Base-by-base conservation (phyloP, 805 yeast genomes). In the Candida berthetii region DNA sequence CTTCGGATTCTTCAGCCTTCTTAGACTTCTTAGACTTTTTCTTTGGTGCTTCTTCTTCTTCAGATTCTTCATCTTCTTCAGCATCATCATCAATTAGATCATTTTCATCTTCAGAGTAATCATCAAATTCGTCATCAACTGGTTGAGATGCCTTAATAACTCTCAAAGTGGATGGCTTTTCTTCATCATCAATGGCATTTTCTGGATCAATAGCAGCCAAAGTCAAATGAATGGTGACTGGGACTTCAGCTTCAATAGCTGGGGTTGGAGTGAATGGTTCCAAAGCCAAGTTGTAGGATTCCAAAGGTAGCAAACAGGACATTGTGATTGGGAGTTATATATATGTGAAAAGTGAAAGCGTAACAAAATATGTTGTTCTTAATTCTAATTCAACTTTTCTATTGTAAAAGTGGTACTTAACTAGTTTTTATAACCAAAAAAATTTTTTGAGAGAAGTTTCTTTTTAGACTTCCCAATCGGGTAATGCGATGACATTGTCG, bases 141-240 rank as follows among this genome's bases (percentile, higher is more conserved):
- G 73, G 62, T 60, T 80, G 81, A 17, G 55, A 47, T 9, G 54
- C 46, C 77, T 87, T 89, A 62, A 91, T 76, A 59, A 91, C 76
- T 71, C 95, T 84, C 60, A 93, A 75, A 55, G 96, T 88, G 27
- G 96, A 81, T 51, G 98, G 97, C 54, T 76, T 82, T 50, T 74
- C 80, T 55, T 79, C 78, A 49, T 82, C 89, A 55, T 88, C 96
- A 53, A 77, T 80, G 25, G 95, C 74, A 37, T 65, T 58, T 58
- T 81, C 85, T 48, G 96, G 96, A 68, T 91, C 96, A 57, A 93
- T 74, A 46, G 99, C 95, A 48, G 96, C 99, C 77, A 91, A 76
- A 41, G 98, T 90, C 57, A 91, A 64, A 67, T 95, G 85, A 53
- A 91, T 80, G 47, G 97, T 83, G 52, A 86, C 85, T 39, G 97